These are phyloP conservation scores for Neofusicoccum parvum DNA, from an alignment of 2,329 filamentous ascomycete genomes.

Conservation along the genomic window DNA sequence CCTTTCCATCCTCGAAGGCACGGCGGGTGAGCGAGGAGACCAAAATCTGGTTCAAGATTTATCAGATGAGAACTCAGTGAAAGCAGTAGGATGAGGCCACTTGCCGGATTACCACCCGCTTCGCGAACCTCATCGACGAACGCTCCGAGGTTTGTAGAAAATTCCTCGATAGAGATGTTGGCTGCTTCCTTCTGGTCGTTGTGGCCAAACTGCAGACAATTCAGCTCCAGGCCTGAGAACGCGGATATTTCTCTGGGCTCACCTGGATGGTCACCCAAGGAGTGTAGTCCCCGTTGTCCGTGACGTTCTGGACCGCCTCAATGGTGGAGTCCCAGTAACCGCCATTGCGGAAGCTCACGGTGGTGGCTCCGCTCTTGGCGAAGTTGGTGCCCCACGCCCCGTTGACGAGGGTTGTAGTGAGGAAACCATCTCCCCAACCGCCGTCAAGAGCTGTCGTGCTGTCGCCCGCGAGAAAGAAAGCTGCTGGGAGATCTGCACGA, in stretches of 20 bases:
- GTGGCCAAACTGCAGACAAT: conserved; percentile 57
- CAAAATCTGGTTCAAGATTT: neutral
- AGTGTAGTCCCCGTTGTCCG: conserved; percentile 36
- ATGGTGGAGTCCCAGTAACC: conserved; percentile 58
- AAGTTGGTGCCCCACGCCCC: conserved; percentile 57
- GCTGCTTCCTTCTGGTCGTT: conserved; percentile 60
- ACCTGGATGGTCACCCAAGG: conserved; percentile 58
- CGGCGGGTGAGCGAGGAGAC: conserved; percentile 8
- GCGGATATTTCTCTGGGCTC: neutral
- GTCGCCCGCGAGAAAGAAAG: conserved; percentile 40
- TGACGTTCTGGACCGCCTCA: conserved; percentile 42
- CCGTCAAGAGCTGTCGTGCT: conserved; percentile 38
- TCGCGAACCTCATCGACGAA: conserved; percentile 39
- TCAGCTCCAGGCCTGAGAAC: neutral
- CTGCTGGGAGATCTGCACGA: neutral
- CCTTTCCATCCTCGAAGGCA: neutral
- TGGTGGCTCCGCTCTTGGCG: conserved; percentile 53
- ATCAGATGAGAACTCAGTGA: neutral
- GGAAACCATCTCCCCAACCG: conserved; percentile 62
- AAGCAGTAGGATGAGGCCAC: neutral
- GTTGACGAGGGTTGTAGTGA: conserved; percentile 49
- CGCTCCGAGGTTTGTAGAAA: conserved; percentile 52
- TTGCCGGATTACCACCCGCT: conserved; percentile 36
- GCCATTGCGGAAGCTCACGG: conserved; percentile 54
- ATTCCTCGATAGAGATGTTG: conserved; percentile 51